phyloP scores from a whole-genome alignment of 2,329 filamentous ascomycete species.

The Zymoseptoria ardabiliae region DNA sequence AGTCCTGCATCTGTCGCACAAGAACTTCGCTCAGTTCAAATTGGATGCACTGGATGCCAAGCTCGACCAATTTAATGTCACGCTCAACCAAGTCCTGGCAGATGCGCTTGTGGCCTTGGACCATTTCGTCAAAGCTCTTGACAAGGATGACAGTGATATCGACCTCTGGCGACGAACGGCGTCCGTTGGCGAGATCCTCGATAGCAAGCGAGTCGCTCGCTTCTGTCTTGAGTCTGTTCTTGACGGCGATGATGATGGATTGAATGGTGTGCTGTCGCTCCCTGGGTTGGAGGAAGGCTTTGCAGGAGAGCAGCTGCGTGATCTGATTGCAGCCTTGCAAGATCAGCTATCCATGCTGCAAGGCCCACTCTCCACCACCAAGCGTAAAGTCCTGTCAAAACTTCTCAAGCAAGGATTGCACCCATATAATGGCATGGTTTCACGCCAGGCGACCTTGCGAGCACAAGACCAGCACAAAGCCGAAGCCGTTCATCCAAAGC shows the following conservation, averaged over 20 bases:
- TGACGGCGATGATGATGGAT: conserved; percentile 52
- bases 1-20: conserved; percentile 86
- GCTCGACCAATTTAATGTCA: conserved; percentile 20
- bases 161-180: conserved; percentile 57
- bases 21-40: conserved; percentile 87
- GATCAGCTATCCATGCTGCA: conserved; percentile 51
- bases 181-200: conserved; percentile 49
- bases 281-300: conserved; percentile 52
- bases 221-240: conserved; percentile 59
- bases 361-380: conserved; percentile 43
- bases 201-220: conserved; percentile 51
- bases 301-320: conserved; percentile 45
- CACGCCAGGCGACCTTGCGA: conserved; percentile 8
- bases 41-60: conserved; percentile 51
- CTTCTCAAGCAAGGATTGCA: conserved; percentile 49
- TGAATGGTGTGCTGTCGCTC: conserved; percentile 48
- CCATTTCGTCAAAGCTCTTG: conserved; percentile 55
- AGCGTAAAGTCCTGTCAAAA: conserved; percentile 44
- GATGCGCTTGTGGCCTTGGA: conserved; percentile 40
- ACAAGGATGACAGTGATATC: conserved; percentile 57
- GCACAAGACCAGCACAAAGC: not conserved
- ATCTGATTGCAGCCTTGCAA: conserved; percentile 43
- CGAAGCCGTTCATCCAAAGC: conserved; percentile 4
- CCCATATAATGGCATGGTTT: conserved; percentile 42
- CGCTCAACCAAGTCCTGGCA: conserved; percentile 24